phyloP scores from a whole-genome alignment of 164 flowering plant species.

The Magnolia kwangsiensis region DNA sequence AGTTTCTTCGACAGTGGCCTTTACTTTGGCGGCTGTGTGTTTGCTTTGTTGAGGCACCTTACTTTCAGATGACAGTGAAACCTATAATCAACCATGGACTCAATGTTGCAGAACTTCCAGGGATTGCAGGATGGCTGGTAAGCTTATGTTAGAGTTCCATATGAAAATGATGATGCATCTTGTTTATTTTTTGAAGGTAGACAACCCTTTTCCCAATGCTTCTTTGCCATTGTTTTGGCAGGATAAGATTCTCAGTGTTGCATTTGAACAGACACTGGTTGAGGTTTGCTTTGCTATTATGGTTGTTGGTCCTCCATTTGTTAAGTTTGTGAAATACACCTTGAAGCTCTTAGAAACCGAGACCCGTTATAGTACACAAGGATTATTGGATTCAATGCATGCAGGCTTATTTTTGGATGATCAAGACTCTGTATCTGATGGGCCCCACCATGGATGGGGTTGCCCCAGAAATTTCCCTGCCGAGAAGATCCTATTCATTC shows the following conservation, averaged over 20 bases:
- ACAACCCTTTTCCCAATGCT: background rate
- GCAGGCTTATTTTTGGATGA: too few species aligned
- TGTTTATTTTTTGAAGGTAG: background rate
- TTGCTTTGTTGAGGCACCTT: constrained; percentile 95
- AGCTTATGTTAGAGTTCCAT: constrained; percentile 9
- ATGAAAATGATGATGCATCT: background rate
- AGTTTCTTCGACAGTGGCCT: constrained; percentile 80
- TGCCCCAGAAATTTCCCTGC: too few species aligned
- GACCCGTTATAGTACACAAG: background rate
- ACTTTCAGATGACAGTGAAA: constrained; percentile 94
- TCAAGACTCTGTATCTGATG: too few species aligned
- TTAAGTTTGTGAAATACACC: background rate
- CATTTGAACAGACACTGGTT: constrained; percentile 93
- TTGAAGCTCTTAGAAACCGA: background rate
- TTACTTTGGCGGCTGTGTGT: constrained; percentile 78
- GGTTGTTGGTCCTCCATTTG: background rate
- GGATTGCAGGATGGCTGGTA: constrained; percentile 98
- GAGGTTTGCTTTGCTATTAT: constrained; percentile 47
- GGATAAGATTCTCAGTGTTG: constrained; percentile 91
- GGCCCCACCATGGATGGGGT: too few species aligned
- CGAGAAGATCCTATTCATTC: too few species aligned
- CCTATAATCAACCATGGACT: constrained; percentile 81
- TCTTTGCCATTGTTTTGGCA: constrained; percentile 25
- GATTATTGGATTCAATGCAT: background rate
- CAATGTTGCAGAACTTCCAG: constrained; percentile 95